These are phyloP conservation scores for Cerrena zonata DNA, from an alignment of 1,284 basidiomycete species.

Conservation along the genomic window DNA sequence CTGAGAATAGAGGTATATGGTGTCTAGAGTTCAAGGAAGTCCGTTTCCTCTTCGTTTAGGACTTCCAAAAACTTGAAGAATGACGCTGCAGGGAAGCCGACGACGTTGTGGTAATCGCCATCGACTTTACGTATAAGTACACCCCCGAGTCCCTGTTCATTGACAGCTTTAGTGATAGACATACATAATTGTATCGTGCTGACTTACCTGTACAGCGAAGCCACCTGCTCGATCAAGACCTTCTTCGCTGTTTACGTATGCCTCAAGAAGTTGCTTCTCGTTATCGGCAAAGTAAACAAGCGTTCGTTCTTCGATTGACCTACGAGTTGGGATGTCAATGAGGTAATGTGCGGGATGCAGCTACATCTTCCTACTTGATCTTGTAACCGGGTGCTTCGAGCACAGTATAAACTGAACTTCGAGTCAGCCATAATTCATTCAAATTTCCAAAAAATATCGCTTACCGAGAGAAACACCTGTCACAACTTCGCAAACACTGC, in stretches of 20 bases:
- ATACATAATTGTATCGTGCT: not conserved
- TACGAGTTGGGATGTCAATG: slow-evolving; percentile 27
- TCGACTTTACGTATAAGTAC: slow-evolving; percentile 79
- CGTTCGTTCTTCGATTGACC: slow-evolving; percentile 79
- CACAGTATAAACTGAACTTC: slow-evolving; percentile 67
- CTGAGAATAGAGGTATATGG: too few relatives aligned
- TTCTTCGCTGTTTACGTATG: slow-evolving; percentile 86
- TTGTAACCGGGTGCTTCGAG: slow-evolving; percentile 82
- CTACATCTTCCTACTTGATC: slow-evolving; percentile 52
- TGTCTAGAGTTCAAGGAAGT: slow-evolving; percentile 50
- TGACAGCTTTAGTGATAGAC: slow-evolving; percentile 3
- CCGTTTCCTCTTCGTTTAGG: slow-evolving; percentile 65
- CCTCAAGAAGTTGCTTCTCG: slow-evolving; percentile 59
- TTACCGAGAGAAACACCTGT: slow-evolving; percentile 79
- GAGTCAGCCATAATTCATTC: not conserved
- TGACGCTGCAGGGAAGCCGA: slow-evolving; percentile 81
- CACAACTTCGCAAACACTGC: slow-evolving; percentile 82
- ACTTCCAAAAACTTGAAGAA: slow-evolving; percentile 69
- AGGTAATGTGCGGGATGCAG: not conserved
- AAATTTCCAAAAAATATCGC: slow-evolving; percentile 18
- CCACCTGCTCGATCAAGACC: slow-evolving; percentile 90
- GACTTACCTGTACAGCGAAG: slow-evolving; percentile 82
- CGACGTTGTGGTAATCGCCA: slow-evolving; percentile 89
- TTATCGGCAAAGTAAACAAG: slow-evolving; percentile 78
- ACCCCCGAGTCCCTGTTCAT: slow-evolving; percentile 74